phyloP scores from a whole-genome alignment of 805 yeast genomes.

The Wickerhamomyces alni region DNA sequence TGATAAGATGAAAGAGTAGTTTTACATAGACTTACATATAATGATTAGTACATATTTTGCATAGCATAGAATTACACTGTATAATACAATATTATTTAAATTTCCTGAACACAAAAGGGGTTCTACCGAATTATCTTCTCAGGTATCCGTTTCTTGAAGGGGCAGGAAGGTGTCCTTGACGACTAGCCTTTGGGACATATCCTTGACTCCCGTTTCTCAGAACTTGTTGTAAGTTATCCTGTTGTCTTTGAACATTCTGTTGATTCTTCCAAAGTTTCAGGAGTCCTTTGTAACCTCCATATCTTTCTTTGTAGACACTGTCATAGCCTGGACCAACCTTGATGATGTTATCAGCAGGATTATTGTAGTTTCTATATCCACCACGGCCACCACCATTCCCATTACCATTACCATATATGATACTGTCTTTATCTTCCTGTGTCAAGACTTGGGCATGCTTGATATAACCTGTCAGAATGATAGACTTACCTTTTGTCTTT shows the following conservation, averaged over 20 bases:
- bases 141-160: constrained; percentile 21
- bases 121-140: constrained; percentile 20
- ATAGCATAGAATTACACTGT: too few relatives aligned
- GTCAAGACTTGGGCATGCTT: constrained; percentile 56
- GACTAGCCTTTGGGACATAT: background rate
- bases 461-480: constrained; percentile 75
- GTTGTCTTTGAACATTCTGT: constrained; percentile 2
- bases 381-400: constrained; percentile 36
- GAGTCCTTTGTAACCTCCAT: constrained; percentile 46
- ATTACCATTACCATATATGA: constrained; percentile 44
- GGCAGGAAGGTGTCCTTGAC: constrained; percentile 8
- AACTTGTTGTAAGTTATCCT: background rate
- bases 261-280: constrained; percentile 14
- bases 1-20: background rate
- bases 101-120: too few relatives aligned
- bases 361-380: constrained; percentile 24
- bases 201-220: background rate
- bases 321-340: constrained; percentile 44
- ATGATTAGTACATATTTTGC: too few relatives aligned
- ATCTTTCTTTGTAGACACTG: constrained; percentile 38
- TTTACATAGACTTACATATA: too few relatives aligned
- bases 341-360: constrained; percentile 30
- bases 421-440: constrained; percentile 60
- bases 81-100: too few relatives aligned
- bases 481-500: constrained; percentile 58